Conservation (phyloP, 768 basidiomycete species). For the Hygrophorus russula region DNA sequence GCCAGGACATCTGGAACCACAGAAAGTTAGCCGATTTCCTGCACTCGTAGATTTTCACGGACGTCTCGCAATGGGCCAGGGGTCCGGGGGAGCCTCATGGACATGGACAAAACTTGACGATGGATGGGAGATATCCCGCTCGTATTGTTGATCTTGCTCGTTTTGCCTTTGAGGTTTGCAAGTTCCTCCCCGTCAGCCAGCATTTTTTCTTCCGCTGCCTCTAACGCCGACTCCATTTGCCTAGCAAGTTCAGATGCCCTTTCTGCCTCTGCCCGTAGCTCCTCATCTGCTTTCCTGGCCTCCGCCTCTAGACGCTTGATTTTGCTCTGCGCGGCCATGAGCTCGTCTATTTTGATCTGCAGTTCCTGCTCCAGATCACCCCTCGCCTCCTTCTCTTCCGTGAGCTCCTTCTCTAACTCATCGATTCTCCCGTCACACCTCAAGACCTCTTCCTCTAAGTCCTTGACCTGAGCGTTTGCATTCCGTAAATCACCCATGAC, state of each 20-base stretch:
- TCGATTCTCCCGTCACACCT: slow-evolving; percentile 39
- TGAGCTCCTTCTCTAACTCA: slow-evolving; percentile 45
- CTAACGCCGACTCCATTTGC: slow-evolving; percentile 69
- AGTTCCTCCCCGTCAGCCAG: slow-evolving; percentile 44
- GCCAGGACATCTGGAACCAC: slow-evolving; percentile 54
- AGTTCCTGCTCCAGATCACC: slow-evolving; percentile 36
- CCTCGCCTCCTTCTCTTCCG: slow-evolving; percentile 37
- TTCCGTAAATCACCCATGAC: slow-evolving; percentile 49
- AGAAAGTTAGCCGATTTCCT: slow-evolving; percentile 2
- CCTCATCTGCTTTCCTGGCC: slow-evolving; percentile 27
- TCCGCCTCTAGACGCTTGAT: slow-evolving; percentile 23
- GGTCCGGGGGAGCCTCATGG: slow-evolving; percentile 58
- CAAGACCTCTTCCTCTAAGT: slow-evolving; percentile 51
- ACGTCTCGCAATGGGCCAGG: slow-evolving; percentile 74
- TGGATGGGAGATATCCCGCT: slow-evolving; percentile 71
- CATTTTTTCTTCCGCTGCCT: slow-evolving; percentile 67
- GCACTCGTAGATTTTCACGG: slow-evolving; percentile 6
- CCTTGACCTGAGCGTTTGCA: slow-evolving; percentile 46
- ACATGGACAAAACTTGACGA: slow-evolving; percentile 59
- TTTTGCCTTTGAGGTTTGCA: slow-evolving; percentile 35
- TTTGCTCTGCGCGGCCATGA: slow-evolving; percentile 19
- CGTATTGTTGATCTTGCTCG: slow-evolving; percentile 39
- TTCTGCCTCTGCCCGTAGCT: slow-evolving; percentile 38
- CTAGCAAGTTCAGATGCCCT: slow-evolving; percentile 43
- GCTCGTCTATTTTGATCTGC: slow-evolving; percentile 23